These are phyloP conservation scores for Fistulifera pelliculosa DNA, from an alignment of 108 stramenopile genomes.

Conservation along the genomic window DNA sequence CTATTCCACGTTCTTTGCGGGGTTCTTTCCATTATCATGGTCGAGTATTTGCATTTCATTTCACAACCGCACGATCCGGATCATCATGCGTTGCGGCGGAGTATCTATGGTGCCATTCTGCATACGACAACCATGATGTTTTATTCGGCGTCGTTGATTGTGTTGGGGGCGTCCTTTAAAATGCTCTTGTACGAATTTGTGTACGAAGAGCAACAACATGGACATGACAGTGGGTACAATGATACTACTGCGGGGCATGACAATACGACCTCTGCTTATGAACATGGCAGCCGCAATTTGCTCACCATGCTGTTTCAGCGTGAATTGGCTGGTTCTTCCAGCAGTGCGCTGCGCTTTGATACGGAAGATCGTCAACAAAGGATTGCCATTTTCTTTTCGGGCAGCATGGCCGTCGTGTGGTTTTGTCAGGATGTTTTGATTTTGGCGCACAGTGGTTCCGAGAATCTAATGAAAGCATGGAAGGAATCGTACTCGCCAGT, in stretches of 20 bases:
- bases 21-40: slow-evolving; percentile 26
- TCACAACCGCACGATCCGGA: slow-evolving; percentile 41
- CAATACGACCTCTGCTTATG: too few species aligned
- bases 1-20: slow-evolving; percentile 40
- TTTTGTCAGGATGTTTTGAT: slow-evolving; percentile 32
- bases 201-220: slow-evolving; percentile 7
- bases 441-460: slow-evolving; percentile 20
- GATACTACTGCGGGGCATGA: background rate
- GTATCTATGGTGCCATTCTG: slow-evolving; percentile 12
- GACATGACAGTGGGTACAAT: too few species aligned
- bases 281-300: too few species aligned
- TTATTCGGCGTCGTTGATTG: slow-evolving; percentile 30
- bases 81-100: slow-evolving; percentile 39
- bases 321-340: slow-evolving; percentile 8
- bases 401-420: slow-evolving; percentile 27
- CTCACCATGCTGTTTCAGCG: background rate
- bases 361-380: slow-evolving; percentile 22
- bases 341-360: slow-evolving; percentile 6
- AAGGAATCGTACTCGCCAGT: too few species aligned
- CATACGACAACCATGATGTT: slow-evolving; percentile 19
- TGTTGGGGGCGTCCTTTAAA: slow-evolving; percentile 36
- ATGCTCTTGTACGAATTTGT: slow-evolving; percentile 33
- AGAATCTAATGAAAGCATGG: too few species aligned
- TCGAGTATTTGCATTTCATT: slow-evolving; percentile 40
- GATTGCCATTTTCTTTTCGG: slow-evolving; percentile 33